Base-by-base conservation (phyloP, 2,329 filamentous ascomycete species). In the Hortaea werneckii region DNA sequence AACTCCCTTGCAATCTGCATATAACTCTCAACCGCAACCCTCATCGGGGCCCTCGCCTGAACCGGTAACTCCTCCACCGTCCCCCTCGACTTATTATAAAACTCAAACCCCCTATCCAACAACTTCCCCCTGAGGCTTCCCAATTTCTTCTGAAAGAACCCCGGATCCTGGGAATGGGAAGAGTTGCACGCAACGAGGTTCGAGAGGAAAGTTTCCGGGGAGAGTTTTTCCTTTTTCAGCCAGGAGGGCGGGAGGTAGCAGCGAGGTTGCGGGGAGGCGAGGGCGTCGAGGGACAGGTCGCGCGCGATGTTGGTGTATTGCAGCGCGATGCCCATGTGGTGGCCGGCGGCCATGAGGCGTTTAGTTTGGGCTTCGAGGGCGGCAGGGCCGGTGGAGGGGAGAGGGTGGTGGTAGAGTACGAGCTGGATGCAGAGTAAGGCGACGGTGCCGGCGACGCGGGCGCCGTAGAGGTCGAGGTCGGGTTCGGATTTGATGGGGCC, bases 291-390 rank as follows among this genome's bases (percentile, higher is more conserved):
- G 3, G 67, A 63, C n/a, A 87, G 79, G 56, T 88, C 84, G 20
- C 84, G 78, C 3, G 82, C 80, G 50, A 88, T 86, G 57, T 87
- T 88, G 55, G 85, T 77, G 54, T 83, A 86, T 57, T 88, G 83
- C n/a, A 87, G 66, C 1, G 83, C 83, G 30, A 83, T 74, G 0
- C 84, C 84, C 83, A 87, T 87, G 28, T 72, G 69, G 13, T 72
- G 70, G 1, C 81, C 81, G 0, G 80, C 75, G 11, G 67, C 57
- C 10, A 81, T 66, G 5, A 85, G 68, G 2, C 65, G 57, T 10
- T 67, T 58, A 37, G 69, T 64, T 38, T 61, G 47, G 29, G 46
- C 4, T 5, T 60, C 52, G 6, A 54, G 50, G 32, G 32, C n/a
- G 32, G 9, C n/a, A n/a, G 32, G 8, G 32, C 32, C n/a, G 32